Percentiles rank a stretch among this genome's conserved stretches.
These are phyloP conservation scores for Triticum urartu DNA, from an alignment of 176 grass and related monocot species.

Conservation along the genomic window DNA sequence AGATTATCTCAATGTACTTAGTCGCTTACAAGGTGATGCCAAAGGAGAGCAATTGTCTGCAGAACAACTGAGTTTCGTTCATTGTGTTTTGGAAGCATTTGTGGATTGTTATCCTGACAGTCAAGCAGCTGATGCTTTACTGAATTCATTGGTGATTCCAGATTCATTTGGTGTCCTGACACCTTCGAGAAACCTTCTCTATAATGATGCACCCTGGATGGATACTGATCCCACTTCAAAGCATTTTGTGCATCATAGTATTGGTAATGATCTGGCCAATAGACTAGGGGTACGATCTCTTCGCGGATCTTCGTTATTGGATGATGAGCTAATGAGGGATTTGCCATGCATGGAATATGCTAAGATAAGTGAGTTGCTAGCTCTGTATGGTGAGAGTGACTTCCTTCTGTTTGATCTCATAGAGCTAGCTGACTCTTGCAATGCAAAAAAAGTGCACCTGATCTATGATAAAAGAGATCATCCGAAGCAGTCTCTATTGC, in stretches of 20 bases:
- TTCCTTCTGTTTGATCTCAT: constrained; percentile 91
- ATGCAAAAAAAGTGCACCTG: constrained; percentile 85
- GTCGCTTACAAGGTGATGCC: constrained; percentile 55
- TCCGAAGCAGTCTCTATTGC: constrained; percentile 84
- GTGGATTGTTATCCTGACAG: constrained; percentile 67
- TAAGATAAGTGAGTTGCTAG: constrained; percentile 83
- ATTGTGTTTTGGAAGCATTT: constrained; percentile 91
- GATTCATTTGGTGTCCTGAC: constrained; percentile 72
- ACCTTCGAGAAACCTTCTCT: constrained; percentile 79
- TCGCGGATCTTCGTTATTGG: constrained; percentile 75
- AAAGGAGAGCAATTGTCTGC: constrained; percentile 77
- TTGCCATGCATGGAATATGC: constrained; percentile 87
- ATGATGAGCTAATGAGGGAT: constrained; percentile 87
- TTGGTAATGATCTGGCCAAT: constrained; percentile 87
- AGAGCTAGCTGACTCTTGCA: constrained; percentile 93
- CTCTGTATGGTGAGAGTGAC: constrained; percentile 81
- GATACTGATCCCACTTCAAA: constrained; percentile 56
- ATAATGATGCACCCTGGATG: constrained; percentile 98
- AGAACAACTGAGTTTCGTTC: constrained; percentile 84
- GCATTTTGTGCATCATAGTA: constrained; percentile 75
- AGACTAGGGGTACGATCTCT: constrained; percentile 84
- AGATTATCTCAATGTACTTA: constrained; percentile 82
- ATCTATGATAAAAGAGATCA: constrained; percentile 98
- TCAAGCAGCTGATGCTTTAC: constrained; percentile 58
- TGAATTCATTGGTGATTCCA: constrained; percentile 76